Conservation (phyloP, 345 rosid species). For the Sonneratia alba region DNA sequence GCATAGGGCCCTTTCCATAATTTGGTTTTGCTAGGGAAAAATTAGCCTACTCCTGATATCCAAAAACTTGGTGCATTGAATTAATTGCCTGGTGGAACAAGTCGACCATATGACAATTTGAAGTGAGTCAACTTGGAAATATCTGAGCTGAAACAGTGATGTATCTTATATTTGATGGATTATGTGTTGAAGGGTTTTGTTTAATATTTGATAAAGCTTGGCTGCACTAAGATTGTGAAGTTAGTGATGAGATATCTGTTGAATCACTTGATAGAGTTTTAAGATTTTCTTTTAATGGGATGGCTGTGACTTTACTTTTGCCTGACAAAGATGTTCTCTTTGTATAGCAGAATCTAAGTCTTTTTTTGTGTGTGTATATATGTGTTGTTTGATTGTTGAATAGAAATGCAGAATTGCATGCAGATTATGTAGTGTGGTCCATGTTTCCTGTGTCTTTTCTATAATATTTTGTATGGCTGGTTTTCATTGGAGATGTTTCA, state of each 20-base stretch:
- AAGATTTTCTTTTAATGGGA: neutral
- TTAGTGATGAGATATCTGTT: neutral
- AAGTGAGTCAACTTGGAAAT: neutral
- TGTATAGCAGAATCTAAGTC: neutral
- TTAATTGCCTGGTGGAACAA: neutral
- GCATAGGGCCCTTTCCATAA: neutral
- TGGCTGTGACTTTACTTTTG: neutral
- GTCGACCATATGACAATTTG: neutral
- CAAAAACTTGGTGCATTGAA: neutral
- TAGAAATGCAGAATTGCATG: neutral
- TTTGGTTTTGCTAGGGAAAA: neutral
- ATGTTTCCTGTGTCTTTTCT: neutral
- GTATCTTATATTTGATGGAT: neutral
- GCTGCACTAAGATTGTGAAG: neutral
- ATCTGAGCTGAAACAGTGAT: neutral
- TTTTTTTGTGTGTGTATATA: neutral
- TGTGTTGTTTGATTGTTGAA: neutral
- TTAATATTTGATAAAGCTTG: neutral
- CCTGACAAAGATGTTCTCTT: neutral
- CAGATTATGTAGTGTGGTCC: neutral
- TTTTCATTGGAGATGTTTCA: neutral
- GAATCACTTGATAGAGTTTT: neutral
- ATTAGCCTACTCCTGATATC: neutral
- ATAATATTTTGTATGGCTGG: neutral
- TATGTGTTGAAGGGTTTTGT: neutral